Evolutionary conservation across 176 grass and related monocot genomes (phyloP), one percentile per base, ranked within the genome.

Genomic region (Aegilops sharonensis): DNA sequence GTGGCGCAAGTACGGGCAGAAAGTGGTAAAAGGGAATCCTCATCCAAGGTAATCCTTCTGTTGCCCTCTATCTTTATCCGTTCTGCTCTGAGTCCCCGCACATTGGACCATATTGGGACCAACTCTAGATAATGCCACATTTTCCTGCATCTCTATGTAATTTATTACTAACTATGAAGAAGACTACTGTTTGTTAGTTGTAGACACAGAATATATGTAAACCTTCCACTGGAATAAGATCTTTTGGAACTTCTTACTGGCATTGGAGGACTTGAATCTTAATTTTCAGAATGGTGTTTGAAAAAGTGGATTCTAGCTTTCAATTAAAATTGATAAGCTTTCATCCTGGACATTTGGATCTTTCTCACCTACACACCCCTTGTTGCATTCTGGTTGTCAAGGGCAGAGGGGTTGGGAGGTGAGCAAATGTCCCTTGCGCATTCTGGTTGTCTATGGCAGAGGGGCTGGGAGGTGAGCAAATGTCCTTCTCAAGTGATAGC

Each of bases 21-120:
- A 98, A 81, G 90, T 95, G 32, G 94, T 95, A 31, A 98, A 98
- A 92, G 93, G 97, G 84, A 98, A 98, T 88, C 97, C 97, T 75
- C 34, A 95, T 39, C 97, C 95, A 68, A 95, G 95, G 95, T 98
- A 92, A 76, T 48, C 24, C 52, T 47, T 37, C 52, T 21, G 5
- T 83, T 69, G 57, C 65, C 61, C 50, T 78, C 23, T 31, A 72
- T 65, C 29, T 54, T 82, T 81, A 48, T 39, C 62, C 37, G 15
- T 34, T 70, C 62, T 39, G 31, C 27, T 42, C 11, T 35, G 10
- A 54, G n/a, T 78, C 25, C 72, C 14, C 70, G 71, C 17, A 70
- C 29, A 86, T 36, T 68, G 10, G 62, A 34, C 66, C 30, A 61
- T 81, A 52, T 11, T 76, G 80, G 75, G 67, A 76, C 9, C 64